Evolutionary conservation across 805 yeast species (phyloP).

Genomic region (Debaryomyces hansenii): DNA sequence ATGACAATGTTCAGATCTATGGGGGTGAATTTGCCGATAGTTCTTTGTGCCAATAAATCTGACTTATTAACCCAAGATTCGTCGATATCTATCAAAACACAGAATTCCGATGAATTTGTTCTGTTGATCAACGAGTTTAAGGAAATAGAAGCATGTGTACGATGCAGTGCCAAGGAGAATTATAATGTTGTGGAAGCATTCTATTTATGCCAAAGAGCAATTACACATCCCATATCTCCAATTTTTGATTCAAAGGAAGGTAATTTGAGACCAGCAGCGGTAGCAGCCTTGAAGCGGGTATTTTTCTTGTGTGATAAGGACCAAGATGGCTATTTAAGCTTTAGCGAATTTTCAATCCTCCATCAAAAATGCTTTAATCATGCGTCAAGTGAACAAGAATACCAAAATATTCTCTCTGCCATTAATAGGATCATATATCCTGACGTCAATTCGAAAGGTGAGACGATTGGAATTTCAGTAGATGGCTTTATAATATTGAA

Average conservation of each 20-base stretch:
- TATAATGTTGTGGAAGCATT: slow-evolving; percentile 89
- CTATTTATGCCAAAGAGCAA: slow-evolving; percentile 90
- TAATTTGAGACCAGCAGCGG: slow-evolving; percentile 71
- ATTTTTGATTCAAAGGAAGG: slow-evolving; percentile 90
- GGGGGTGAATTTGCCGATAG: slow-evolving; percentile 94
- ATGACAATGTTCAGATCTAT: slow-evolving; percentile 87
- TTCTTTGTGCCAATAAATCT: slow-evolving; percentile 81
- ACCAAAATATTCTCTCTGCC: slow-evolving; percentile 37
- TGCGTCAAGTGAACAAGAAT: slow-evolving; percentile 29
- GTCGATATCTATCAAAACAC: slow-evolving; percentile 42
- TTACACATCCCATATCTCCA: slow-evolving; percentile 91
- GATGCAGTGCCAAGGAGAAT: slow-evolving; percentile 83
- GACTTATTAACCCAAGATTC: slow-evolving; percentile 49
- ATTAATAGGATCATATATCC: slow-evolving; percentile 33
- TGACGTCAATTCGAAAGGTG: slow-evolving; percentile 15
- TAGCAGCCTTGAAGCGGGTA: slow-evolving; percentile 73
- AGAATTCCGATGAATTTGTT: slow-evolving; percentile 72
- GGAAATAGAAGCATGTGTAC: slow-evolving; percentile 88
- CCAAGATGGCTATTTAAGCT: slow-evolving; percentile 81
- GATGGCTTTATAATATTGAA: slow-evolving; percentile 78
- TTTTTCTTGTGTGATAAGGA: slow-evolving; percentile 86
- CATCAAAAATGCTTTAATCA: slow-evolving; percentile 77
- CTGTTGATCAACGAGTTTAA: slow-evolving; percentile 88
- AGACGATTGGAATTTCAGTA: slow-evolving; percentile 58
- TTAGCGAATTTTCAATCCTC: slow-evolving; percentile 64